Base-by-base conservation (phyloP, 2,329 filamentous ascomycete species). In the Plenodomus biglobosus region DNA sequence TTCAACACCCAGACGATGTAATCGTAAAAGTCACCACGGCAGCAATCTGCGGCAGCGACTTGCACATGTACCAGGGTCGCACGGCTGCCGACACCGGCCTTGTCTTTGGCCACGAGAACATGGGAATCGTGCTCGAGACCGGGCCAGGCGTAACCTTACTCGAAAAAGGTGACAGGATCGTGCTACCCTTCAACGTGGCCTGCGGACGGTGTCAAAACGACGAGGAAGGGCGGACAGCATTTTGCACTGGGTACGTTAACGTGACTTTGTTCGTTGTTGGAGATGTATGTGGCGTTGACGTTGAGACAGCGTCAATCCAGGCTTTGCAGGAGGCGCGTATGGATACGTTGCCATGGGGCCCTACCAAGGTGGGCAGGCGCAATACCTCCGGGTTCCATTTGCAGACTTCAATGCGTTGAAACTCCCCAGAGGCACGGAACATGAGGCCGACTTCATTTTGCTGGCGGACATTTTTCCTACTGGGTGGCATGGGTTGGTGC, bases 371-470 rank as follows among this genome's bases (percentile, higher is more conserved):
- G 80, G 80, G 13, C 81, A 85, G 62, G 85, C 84, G 2, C 82
- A 87, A 62, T 87, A 83, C 48, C 70, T 87, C 16, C 76, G 83
- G 3, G 80, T 87, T 1, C 85, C 85, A 0, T 86, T 82, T 48
- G 85, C 84, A 1, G 85, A 87, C 61, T 86, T 86, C 71, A 87
- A 87, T 50, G 81, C 80, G 5, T 67, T 87, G 24, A 80, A 80
- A 44, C 70, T 88, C 1, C 84, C 85, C 1, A 71, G 78, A 6
- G 84, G 83, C 0, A 83, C 73, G 15, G 81, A 85, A 52, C 74
- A 84, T 39, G 84, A 87, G 61, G 74, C 78, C 0, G 84, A 85
- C 56, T 86, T 84, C 53, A 80, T 73, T 7, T 55, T 80, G 8
- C 63, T 80, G 2, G 77, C 78, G 1, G 78, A 80, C 46, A 79